Conservation (phyloP, 1,284 basidiomycete genomes). For the Coniophora puteana region DNA sequence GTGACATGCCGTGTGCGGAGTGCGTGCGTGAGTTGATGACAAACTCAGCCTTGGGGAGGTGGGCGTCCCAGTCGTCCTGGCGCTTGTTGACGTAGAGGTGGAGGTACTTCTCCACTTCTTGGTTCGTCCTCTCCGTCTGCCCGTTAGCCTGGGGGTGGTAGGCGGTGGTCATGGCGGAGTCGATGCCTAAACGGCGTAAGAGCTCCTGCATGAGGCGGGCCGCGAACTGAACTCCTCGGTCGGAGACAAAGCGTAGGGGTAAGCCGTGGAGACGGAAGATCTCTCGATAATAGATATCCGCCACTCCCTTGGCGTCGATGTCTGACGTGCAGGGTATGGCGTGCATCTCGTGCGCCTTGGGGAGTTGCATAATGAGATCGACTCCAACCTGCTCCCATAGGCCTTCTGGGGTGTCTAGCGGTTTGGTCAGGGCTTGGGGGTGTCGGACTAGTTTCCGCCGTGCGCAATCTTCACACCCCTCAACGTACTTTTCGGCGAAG, state of each 20-base stretch:
- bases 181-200: too few species aligned
- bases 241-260: background rate
- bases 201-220: background rate
- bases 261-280: background rate
- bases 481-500: background rate
- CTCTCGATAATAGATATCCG: background rate
- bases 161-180: conserved; percentile 26
- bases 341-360: background rate
- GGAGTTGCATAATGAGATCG: background rate
- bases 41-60: background rate
- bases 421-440: background rate
- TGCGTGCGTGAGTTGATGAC: background rate
- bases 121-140: conserved; percentile 33
- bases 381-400: background rate
- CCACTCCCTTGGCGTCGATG: background rate
- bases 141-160: conserved; percentile 33
- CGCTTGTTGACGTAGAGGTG: conserved; percentile 22
- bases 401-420: background rate
- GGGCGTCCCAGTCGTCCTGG: conserved; percentile 33
- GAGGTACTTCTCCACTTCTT: conserved; percentile 32
- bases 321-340: background rate
- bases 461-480: background rate
- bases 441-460: background rate
- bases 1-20: background rate
- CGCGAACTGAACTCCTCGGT: background rate